Percentiles rank a stretch among this genome's conserved stretches.
Conservation (phyloP, 495 filamentous ascomycete species). For the Daldinia bambusicola region DNA sequence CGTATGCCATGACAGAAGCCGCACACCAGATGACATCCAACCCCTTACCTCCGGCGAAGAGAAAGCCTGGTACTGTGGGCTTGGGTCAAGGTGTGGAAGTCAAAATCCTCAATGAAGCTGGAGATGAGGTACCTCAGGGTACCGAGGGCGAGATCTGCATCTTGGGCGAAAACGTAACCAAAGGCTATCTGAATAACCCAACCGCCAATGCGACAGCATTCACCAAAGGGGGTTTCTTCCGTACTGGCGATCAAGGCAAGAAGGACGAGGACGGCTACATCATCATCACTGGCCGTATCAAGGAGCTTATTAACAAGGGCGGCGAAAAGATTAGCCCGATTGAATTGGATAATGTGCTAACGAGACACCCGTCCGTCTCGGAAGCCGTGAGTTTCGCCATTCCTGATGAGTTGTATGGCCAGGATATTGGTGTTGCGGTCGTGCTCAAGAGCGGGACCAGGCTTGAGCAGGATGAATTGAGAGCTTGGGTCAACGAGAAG, state of each 20-base stretch:
- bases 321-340: conserved; percentile 87
- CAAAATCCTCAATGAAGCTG: conserved; percentile 73
- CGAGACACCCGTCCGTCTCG: conserved; percentile 71
- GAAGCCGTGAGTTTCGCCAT: conserved; percentile 87
- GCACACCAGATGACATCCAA: conserved; percentile 92
- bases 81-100: conserved; percentile 84
- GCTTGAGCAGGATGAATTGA: conserved; percentile 67
- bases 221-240: conserved; percentile 76
- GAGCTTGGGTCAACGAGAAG: conserved; percentile 70
- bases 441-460: conserved; percentile 72
- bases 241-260: conserved; percentile 85
- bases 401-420: conserved; percentile 78
- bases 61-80: conserved; percentile 82
- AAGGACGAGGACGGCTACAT: conserved; percentile 78
- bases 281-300: conserved; percentile 81
- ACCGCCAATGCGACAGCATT: conserved; percentile 76
- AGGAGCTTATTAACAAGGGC: conserved; percentile 86
- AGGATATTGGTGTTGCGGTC: conserved; percentile 81
- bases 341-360: conserved; percentile 81
- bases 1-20: conserved; percentile 92
- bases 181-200: conserved; percentile 84
- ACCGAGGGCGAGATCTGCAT: conserved; percentile 82
- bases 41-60: conserved; percentile 76
- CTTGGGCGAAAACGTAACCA: conserved; percentile 80
- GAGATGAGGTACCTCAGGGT: conserved; percentile 69